phyloP scores from a whole-genome alignment of 164 flowering plant genomes.

The Aristolochia californica region DNA sequence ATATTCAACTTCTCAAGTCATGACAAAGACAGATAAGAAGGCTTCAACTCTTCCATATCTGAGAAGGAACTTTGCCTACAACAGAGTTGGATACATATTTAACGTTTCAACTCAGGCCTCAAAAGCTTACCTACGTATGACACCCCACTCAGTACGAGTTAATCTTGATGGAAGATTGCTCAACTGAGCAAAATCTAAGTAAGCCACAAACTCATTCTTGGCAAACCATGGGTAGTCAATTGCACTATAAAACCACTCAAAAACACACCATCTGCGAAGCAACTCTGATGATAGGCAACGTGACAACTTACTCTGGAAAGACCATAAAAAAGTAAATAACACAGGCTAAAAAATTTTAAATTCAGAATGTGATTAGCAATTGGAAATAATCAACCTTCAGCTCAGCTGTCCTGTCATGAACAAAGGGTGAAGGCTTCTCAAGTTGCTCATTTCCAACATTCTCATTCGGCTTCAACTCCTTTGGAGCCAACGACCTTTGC shows the following conservation, averaged over 20 bases:
- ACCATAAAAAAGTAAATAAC: neutral
- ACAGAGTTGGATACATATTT: too few relatives aligned
- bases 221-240: slow-evolving; percentile 98
- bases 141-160: slow-evolving; percentile 97
- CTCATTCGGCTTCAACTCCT: slow-evolving; percentile 30
- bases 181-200: slow-evolving; percentile 81
- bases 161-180: slow-evolving; percentile 77
- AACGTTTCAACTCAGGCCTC: too few relatives aligned
- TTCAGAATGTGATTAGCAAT: neutral
- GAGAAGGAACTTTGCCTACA: too few relatives aligned
- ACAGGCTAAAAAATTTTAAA: neutral
- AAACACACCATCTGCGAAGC: slow-evolving; percentile 76
- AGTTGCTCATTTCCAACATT: slow-evolving; percentile 19
- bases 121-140: slow-evolving; percentile 68
- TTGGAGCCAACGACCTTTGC: too few relatives aligned
- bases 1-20: too few relatives aligned
- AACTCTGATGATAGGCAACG: slow-evolving; percentile 49
- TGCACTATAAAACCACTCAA: slow-evolving; percentile 96
- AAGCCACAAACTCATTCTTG: slow-evolving; percentile 87
- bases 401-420: slow-evolving; percentile 24
- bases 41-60: too few relatives aligned
- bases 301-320: slow-evolving; percentile 52
- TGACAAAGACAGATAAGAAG: too few relatives aligned
- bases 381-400: slow-evolving; percentile 29
- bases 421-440: slow-evolving; percentile 15